Percentiles rank a stretch among this genome's conserved stretches.
phyloP scores from a whole-genome alignment of 371 early-diverging fungal species.

The Zychaea mexicana region DNA sequence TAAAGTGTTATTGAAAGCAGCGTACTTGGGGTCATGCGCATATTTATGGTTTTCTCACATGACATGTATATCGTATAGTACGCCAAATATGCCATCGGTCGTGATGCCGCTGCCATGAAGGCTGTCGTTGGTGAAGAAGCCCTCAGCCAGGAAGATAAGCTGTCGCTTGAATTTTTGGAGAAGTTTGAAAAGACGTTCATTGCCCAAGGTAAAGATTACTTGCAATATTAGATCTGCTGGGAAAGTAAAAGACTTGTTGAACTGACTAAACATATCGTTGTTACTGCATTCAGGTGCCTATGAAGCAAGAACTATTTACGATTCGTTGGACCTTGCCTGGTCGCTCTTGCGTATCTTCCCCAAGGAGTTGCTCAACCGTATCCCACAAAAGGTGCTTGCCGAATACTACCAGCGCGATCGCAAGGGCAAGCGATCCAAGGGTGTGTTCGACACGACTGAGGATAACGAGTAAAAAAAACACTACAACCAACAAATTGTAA shows the following conservation, averaged over 20 bases:
- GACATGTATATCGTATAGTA: conserved; percentile 59
- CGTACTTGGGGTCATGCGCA: too few relatives aligned
- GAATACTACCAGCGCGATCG: conserved; percentile 94
- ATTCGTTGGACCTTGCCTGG: conserved; percentile 99
- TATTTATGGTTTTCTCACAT: too few relatives aligned
- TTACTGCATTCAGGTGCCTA: conserved; percentile 60
- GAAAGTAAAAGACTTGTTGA: too few relatives aligned
- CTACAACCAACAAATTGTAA: background rate
- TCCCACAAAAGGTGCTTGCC: conserved; percentile 95
- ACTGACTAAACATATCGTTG: too few relatives aligned
- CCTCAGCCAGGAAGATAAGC: conserved; percentile 97
- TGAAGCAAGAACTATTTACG: conserved; percentile 97
- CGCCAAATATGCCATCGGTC: conserved; percentile 99
- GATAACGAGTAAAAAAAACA: conserved; percentile 26
- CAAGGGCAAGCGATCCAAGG: conserved; percentile 57
- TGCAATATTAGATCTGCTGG: background rate
- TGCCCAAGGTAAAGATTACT: conserved; percentile 89
- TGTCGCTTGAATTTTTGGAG: conserved; percentile 98
- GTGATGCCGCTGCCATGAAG: conserved; percentile 99
- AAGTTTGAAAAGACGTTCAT: conserved; percentile 99
- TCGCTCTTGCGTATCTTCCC: conserved; percentile 99
- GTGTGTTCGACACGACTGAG: conserved; percentile 52
- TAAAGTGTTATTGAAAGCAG: conserved; percentile 41
- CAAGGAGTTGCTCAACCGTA: conserved; percentile 99
- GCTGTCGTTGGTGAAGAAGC: conserved; percentile 99